These are phyloP conservation scores for Sequoia sempervirens DNA, from an alignment of 75 land plant genomes.

Conservation along the genomic window DNA sequence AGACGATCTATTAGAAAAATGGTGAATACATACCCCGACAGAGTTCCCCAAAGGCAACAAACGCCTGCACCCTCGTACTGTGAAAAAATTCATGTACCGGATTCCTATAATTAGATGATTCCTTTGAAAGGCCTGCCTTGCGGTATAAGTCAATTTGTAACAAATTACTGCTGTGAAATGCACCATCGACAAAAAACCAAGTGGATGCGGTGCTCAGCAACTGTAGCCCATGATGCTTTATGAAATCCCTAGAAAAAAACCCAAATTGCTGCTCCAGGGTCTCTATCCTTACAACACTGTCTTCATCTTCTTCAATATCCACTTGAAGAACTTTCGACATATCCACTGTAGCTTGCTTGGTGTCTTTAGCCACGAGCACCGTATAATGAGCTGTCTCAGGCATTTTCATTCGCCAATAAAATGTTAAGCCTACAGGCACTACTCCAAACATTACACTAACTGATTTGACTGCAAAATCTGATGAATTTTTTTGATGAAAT, in stretches of 20 bases:
- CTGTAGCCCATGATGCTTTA: slow-evolving; percentile 31
- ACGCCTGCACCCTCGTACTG: slow-evolving; percentile 18
- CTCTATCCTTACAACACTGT: neutral
- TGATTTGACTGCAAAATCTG: no score
- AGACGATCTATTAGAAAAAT: slow-evolving; percentile 16
- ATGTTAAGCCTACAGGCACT: slow-evolving; percentile 21
- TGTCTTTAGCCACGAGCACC: slow-evolving; percentile 37
- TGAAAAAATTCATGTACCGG: slow-evolving; percentile 7
- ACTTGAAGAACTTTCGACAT: slow-evolving; percentile 50
- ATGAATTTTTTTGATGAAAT: no score
- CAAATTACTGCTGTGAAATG: slow-evolving; percentile 60
- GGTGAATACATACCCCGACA: slow-evolving; percentile 29
- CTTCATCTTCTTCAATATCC: slow-evolving; percentile 10
- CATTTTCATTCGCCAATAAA: slow-evolving; percentile 56
- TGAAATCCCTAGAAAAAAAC: slow-evolving; percentile 32
- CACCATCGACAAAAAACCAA: slow-evolving; percentile 47
- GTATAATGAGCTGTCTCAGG: slow-evolving; percentile 63
- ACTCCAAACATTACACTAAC: slow-evolving; percentile 23
- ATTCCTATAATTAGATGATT: neutral
- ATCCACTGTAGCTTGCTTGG: slow-evolving; percentile 44
- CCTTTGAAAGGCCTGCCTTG: no score
- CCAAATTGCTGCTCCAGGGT: slow-evolving; percentile 3
- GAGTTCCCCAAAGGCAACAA: slow-evolving; percentile 21
- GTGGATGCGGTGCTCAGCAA: slow-evolving; percentile 43
- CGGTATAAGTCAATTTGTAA: slow-evolving; percentile 37